Conservation (phyloP, 805 yeast species). For the Lachancea sp. region DNA sequence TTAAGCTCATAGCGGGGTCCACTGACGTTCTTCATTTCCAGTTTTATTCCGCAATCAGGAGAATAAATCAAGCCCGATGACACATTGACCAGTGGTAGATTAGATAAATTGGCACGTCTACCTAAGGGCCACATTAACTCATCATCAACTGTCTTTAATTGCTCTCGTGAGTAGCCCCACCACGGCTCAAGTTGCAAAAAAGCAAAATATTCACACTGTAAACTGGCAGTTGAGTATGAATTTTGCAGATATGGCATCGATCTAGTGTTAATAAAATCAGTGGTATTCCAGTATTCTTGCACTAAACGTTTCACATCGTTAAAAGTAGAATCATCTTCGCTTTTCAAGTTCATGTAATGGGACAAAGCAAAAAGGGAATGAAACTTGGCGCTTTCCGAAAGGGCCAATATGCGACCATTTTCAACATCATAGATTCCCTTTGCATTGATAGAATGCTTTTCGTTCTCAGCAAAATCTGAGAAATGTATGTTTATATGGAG, state of each 20-base stretch:
- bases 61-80: slow-evolving; percentile 62
- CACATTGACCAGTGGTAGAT: slow-evolving; percentile 51
- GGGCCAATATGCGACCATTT: slow-evolving; percentile 54
- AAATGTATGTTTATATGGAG: slow-evolving; percentile 31
- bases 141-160: slow-evolving; percentile 58
- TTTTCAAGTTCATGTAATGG: slow-evolving; percentile 38
- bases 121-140: slow-evolving; percentile 75
- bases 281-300: slow-evolving; percentile 39
- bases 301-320: slow-evolving; percentile 42
- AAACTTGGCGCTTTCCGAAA: slow-evolving; percentile 59
- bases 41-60: slow-evolving; percentile 76
- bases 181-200: slow-evolving; percentile 68
- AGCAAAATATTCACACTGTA: slow-evolving; percentile 63
- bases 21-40: slow-evolving; percentile 34
- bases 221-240: slow-evolving; percentile 29
- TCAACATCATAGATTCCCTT: slow-evolving; percentile 61
- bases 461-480: slow-evolving; percentile 42
- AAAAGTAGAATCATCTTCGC: slow-evolving; percentile 38
- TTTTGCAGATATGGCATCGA: slow-evolving; percentile 40
- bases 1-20: slow-evolving; percentile 56
- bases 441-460: slow-evolving; percentile 45
- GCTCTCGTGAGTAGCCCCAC: slow-evolving; percentile 39
- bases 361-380: slow-evolving; percentile 57
- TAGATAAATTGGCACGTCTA: slow-evolving; percentile 49
- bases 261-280: slow-evolving; percentile 37